phyloP scores from a whole-genome alignment of 306 rosid genomes.

The Inga oerstediana region DNA sequence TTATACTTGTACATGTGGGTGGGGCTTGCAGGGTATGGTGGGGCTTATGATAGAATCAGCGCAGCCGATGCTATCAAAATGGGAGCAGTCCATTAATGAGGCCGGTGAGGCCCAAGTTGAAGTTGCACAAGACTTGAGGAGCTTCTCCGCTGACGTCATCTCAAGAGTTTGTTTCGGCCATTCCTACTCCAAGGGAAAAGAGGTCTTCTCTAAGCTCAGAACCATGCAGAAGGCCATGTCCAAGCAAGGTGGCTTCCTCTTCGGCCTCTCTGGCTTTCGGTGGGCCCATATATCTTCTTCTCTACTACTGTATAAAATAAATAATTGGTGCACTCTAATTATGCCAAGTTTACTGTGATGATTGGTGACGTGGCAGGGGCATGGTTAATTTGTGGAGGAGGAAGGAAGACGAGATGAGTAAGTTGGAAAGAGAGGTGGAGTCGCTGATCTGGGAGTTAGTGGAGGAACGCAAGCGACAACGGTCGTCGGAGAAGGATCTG shows the following conservation, averaged over 20 bases:
- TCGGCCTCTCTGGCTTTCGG: conserved; percentile 56
- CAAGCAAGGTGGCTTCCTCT: conserved; percentile 59
- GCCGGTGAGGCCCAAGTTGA: conserved; percentile 53
- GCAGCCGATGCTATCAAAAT: conserved; percentile 53
- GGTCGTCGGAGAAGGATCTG: conserved; percentile 51
- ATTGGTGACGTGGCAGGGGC: conserved; percentile 23
- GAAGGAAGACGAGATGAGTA: conserved; percentile 48
- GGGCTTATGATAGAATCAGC: conserved; percentile 73
- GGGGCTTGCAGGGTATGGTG: conserved; percentile 74
- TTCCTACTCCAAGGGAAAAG: conserved; percentile 69
- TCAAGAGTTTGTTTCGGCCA: conserved; percentile 93
- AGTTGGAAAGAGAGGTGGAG: conserved; percentile 74
- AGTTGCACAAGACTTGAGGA: conserved; percentile 71
- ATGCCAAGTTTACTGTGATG: background rate
- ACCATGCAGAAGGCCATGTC: conserved; percentile 61
- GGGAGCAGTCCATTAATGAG: conserved; percentile 57
- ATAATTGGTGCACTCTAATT: too few species aligned
- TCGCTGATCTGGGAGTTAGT: conserved; percentile 78
- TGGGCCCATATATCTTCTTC: conserved; percentile 14
- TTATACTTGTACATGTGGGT: background rate
- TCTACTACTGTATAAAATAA: background rate
- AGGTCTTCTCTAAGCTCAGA: conserved; percentile 81
- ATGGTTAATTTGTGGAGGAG: conserved; percentile 36
- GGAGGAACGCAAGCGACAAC: conserved; percentile 57
- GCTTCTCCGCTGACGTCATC: conserved; percentile 82